Base-by-base conservation (phyloP, 768 basidiomycete species). In the Mycena leptocephala region DNA sequence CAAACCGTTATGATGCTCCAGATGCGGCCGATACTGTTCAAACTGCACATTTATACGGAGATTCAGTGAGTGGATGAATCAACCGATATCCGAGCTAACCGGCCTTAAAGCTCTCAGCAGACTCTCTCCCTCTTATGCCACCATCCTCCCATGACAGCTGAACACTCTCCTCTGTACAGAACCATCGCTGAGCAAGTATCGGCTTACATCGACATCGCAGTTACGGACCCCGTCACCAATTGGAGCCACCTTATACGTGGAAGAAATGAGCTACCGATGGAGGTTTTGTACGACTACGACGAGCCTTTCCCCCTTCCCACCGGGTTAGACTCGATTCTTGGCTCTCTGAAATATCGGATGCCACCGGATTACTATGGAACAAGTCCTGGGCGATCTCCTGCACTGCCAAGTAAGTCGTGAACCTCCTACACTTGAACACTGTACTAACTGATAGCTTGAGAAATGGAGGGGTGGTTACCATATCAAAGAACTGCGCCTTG, bases 181-280 rank as follows among this genome's bases (percentile, higher is more conserved):
- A 73, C 63, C 51, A 73, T 73, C 39, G 72, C 72, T 73, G 72
- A 73, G 63, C 72, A 73, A 66, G 72, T 73, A 33, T 35, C 72
- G 39, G 63, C 72, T 39, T 73, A 66, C 63, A 73, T 73, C 53
- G 72, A 73, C 63, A 26, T 66, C 48, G 72, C 72, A 53, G 72
- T 73, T n/a, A 73, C 63, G 63, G 72, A 64, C 9, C 72, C 72
- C 39, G 20, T 56, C 33, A 41, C 63, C 5, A 43, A 56, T 56
- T 73, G 72, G 72, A 37, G 46, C 43, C 71, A 55, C 5, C 48
- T 64, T 64, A 16, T 18, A 65, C 53, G 26, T 33, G 48, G 9
- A 3, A 14, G 46, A n/a, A 46, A 72, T 72, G 61, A 64, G 48
- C 33, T 55, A 46, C 72, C 72, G 16, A 66, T 73, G 63, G 72